Base-by-base conservation (phyloP, 176 grass and related monocot genomes). In the Carex kokanica region DNA sequence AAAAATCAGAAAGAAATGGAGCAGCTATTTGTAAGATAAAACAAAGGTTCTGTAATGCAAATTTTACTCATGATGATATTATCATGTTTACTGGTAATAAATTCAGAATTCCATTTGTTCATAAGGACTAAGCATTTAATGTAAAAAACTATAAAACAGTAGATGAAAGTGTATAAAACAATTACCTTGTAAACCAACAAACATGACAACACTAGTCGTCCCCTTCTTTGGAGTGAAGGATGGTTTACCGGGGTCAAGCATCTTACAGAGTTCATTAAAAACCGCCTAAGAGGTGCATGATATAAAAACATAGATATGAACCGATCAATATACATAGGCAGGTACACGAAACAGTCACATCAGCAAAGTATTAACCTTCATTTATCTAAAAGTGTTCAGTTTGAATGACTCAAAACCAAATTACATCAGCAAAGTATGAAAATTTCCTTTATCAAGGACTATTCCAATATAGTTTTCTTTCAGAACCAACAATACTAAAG, bases 211-310 rank as follows among this genome's bases (percentile, higher is more conserved):
- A 20, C 96, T 90, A 3, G 91, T 73, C 55, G 90, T 95, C 45
- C 89, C 91, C 32, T 98, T 98, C 86, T 95, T 98, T 8, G 93
- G 93, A 69, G 86, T 81, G 82, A 98, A 95, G 3, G 91, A 89
- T 61, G 93, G 91, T 80, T 95, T 91, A 79, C 96, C 96, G n/a
- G 96, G 91, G 87, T 98, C 91, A 79, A 98, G 75, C 89, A 98
- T 98, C 67, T 95, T 98, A 92, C 96, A 98, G 27, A 93, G 91
- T 81, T 95, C 93, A 65, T 89, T 90, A 81, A 91, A 90, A 62
- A 98, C 84, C 41, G 95, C 91, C 92, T 95, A 75, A 74, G 23
- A 27, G 79, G 31, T 53, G 45, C 0, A 14, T 5, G 45, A 41
- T 41, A 51, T 60, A 40, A 67, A 67, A 59, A 84, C 5, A 74